Percentiles rank a stretch among this genome's conserved stretches.
Conservation (phyloP, 2,329 filamentous ascomycete species). For the Clarireedia sp. region DNA sequence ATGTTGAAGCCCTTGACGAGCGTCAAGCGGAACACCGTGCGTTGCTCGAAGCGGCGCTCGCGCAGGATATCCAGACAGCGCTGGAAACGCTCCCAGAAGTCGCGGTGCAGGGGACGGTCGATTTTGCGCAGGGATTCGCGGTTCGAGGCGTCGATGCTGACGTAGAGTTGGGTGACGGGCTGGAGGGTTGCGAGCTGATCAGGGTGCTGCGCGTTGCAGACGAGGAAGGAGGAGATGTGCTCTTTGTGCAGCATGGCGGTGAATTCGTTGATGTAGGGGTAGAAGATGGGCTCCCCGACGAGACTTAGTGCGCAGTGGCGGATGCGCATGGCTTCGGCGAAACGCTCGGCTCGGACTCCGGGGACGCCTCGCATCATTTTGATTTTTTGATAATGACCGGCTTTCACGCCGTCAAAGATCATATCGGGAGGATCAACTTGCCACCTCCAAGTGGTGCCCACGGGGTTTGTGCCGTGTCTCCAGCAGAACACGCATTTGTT, state of each 20-base stretch:
- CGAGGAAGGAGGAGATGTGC: slow-evolving; percentile 86
- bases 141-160: slow-evolving; percentile 92
- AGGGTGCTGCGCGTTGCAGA: slow-evolving; percentile 95
- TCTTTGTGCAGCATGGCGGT: slow-evolving; percentile 74
- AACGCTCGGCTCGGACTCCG: slow-evolving; percentile 83
- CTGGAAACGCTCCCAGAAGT: slow-evolving; percentile 96
- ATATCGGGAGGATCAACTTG: slow-evolving; percentile 82
- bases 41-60: slow-evolving; percentile 73
- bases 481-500: slow-evolving; percentile 99
- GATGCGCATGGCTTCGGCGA: slow-evolving; percentile 86
- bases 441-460: slow-evolving; percentile 96
- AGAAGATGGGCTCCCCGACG: slow-evolving; percentile 98
- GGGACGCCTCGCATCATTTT: slow-evolving; percentile 94
- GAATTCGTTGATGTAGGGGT: slow-evolving; percentile 94
- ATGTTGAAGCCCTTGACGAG: slow-evolving; percentile 98
- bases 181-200: slow-evolving; percentile 76
- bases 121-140: slow-evolving; percentile 80
- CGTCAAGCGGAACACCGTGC: slow-evolving; percentile 90
- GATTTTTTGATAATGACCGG: slow-evolving; percentile 93
- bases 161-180: slow-evolving; percentile 90
- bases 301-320: slow-evolving; percentile 86
- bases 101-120: slow-evolving; percentile 83
- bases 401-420: slow-evolving; percentile 86
- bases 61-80: slow-evolving; percentile 83
- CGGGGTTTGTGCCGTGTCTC: slow-evolving; percentile 95